A percentile compares a stretch with the other conserved stretches of the same genome.
phyloP scores from a whole-genome alignment of 139 green algal species.

The Closterium sp. region DNA sequence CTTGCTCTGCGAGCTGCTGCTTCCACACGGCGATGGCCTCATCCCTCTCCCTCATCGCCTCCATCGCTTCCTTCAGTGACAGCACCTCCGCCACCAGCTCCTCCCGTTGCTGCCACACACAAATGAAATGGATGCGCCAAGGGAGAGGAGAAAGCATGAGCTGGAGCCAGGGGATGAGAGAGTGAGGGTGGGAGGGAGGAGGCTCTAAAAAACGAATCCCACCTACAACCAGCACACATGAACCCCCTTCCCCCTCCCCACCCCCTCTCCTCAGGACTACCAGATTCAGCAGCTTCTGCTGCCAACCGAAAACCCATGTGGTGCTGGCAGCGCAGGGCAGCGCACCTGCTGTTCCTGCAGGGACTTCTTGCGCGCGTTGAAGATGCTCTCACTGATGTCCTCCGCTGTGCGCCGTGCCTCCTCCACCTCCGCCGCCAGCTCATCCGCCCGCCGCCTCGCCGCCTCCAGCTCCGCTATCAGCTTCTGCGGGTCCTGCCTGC shows the following conservation, averaged over 20 bases:
- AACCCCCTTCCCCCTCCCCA: too few species aligned
- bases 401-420: background rate
- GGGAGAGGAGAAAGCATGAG: background rate
- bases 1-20: background rate
- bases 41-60: background rate
- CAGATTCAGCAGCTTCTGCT: background rate
- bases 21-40: slow-evolving; percentile 11
- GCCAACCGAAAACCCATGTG: too few species aligned
- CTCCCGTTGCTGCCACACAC: slow-evolving; percentile 3
- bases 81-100: slow-evolving; percentile 1
- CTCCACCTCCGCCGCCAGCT: slow-evolving; percentile 3
- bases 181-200: too few species aligned
- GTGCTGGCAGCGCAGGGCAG: background rate
- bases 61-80: background rate
- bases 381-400: slow-evolving; percentile 6
- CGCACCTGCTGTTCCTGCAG: slow-evolving; percentile 2
- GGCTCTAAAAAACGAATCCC: too few species aligned
- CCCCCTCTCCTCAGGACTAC: too few species aligned
- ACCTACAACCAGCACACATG: too few species aligned
- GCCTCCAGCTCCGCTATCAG: slow-evolving; percentile 1
- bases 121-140: too few species aligned
- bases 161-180: background rate
- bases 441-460: background rate
- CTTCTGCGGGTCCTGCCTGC: background rate
- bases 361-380: slow-evolving; percentile 6